Conservation (phyloP, 1,284 basidiomycete species). For the Pseudozyma tsukubaensis region DNA sequence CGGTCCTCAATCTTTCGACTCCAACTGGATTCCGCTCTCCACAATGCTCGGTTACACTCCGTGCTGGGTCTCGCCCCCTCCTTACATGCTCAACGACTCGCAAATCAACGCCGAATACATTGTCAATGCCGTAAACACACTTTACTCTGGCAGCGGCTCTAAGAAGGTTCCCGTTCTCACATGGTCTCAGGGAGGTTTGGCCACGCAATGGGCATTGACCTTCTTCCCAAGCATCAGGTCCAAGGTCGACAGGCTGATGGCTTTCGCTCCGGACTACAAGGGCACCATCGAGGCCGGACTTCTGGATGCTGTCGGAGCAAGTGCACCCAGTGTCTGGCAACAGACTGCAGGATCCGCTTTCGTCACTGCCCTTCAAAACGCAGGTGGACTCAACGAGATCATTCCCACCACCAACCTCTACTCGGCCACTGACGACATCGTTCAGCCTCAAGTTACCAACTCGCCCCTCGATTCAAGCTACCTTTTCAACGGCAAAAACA, state of each 20-base stretch:
- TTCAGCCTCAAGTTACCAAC: constrained; percentile 30
- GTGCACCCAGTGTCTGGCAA: constrained; percentile 31
- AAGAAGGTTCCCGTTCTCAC: constrained; percentile 33
- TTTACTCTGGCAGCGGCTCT: constrained; percentile 14
- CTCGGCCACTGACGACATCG: constrained; percentile 33
- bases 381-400: constrained; percentile 34
- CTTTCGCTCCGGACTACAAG: constrained; percentile 44
- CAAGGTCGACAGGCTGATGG: constrained; percentile 30
- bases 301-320: constrained; percentile 3
- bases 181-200: constrained; percentile 43
- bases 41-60: constrained; percentile 27
- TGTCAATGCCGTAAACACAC: constrained; percentile 33
- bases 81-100: constrained; percentile 44
- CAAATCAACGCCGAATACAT: constrained; percentile 47
- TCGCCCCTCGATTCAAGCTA: constrained; percentile 19
- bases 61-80: constrained; percentile 40
- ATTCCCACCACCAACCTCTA: constrained; percentile 48
- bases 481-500: constrained; percentile 28
- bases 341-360: constrained; percentile 22
- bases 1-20: constrained; percentile 29
- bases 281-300: constrained; percentile 22
- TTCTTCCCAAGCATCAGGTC: constrained; percentile 39
- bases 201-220: constrained; percentile 27
- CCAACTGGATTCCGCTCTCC: constrained; percentile 43
- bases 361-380: constrained; percentile 31